Base-by-base conservation (phyloP, 2,329 filamentous ascomycete genomes). In the Fusarium sp. region DNA sequence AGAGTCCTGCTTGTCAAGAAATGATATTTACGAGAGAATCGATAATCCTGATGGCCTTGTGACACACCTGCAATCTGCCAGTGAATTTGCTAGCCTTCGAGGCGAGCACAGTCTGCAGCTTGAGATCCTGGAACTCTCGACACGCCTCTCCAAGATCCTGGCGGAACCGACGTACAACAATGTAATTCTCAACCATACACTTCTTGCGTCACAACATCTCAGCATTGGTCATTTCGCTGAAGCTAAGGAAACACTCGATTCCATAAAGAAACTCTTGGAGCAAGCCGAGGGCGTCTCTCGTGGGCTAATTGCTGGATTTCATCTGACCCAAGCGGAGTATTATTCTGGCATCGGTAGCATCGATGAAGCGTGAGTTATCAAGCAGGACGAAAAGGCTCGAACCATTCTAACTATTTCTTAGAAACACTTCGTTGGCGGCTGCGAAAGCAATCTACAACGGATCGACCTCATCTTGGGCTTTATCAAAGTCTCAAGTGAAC, bases 301-400 rank as follows among this genome's bases (percentile, higher is more conserved):
- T 14, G 80, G 83, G 19, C 77, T 81, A 7, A 67, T 83, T 20
- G 83, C 82, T 11, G 78, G 79, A 17, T 91, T 91, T 76, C 86
- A 94, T 67, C 79, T 97, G 8, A 87, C 89, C 0, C 89, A 90
- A 63, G 89, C 92, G 1, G 92, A 97, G 75, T 93, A 94, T 75
- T 83, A 90, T 28, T 81, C 94, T 19, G 86, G 87, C 2, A 85
- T 90, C 14, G 91, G 90, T 11, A 88, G 89, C 49, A 79, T 87
- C 17, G 84, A 89, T 11, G 89, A 91, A 78, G 90, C 87, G 75
- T 83, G 75, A 73, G 78, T 79, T 40, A 37, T 19, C 17, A 35
- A 33, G 9, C 19, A 41, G 24, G 5, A 4, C 15, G 5, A 19
- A 9, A 3, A 37, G 17, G 22, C 14, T 14, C 4, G 17, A 40